Evolutionary conservation across 2,329 filamentous ascomycete species (phyloP).

Genomic region (Basipetospora chlamydospora): DNA sequence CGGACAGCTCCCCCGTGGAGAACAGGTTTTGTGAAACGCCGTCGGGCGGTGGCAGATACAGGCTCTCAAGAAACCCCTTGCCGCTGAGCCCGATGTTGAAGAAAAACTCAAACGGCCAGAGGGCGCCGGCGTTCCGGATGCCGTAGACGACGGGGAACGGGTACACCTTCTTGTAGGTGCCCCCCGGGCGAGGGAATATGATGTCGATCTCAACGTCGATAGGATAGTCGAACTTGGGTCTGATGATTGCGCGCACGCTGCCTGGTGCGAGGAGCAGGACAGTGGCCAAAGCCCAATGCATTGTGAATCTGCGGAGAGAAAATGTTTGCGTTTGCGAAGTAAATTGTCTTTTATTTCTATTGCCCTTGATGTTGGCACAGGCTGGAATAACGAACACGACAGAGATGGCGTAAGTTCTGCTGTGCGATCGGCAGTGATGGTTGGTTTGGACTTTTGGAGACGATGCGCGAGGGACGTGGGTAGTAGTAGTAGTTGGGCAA

Average conservation of each 20-base stretch:
- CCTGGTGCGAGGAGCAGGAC: not conserved
- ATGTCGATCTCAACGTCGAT: not conserved
- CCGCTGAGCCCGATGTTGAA: not conserved
- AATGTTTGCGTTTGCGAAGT: too few species aligned
- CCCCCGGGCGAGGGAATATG: slow-evolving; percentile 1
- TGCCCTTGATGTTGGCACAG: too few species aligned
- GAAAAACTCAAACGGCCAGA: slow-evolving; percentile 1
- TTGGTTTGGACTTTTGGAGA: too few species aligned
- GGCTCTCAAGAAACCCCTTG: not conserved
- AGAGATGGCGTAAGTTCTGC: too few species aligned
- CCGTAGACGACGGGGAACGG: not conserved
- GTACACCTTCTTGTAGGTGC: not conserved
- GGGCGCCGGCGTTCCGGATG: not conserved
- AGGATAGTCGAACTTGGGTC: not conserved
- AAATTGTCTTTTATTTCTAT: too few species aligned
- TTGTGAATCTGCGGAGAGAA: not conserved
- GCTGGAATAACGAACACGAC: too few species aligned
- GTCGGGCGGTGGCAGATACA: not conserved
- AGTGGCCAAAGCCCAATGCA: not conserved
- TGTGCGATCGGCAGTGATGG: too few species aligned
- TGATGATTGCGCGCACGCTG: not conserved
- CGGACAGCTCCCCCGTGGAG: not conserved
- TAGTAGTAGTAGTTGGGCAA: too few species aligned
- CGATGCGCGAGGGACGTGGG: too few species aligned
- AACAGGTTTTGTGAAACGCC: not conserved